Conservation (phyloP, 192 early-diverging fungal species). For the Spinellus fusiger region DNA sequence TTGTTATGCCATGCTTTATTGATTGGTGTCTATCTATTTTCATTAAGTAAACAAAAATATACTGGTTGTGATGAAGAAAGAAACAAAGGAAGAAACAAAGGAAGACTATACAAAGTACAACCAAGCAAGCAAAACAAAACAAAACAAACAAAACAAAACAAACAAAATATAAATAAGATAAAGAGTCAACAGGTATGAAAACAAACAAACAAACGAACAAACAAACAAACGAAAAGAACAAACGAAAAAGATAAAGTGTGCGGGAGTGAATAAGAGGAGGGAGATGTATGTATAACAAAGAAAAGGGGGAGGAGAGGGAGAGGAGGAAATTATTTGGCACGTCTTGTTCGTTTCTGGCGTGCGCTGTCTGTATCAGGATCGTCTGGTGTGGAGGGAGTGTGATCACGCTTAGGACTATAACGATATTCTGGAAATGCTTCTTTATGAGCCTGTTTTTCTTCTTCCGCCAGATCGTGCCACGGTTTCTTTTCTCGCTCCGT, state of each 20-base stretch:
- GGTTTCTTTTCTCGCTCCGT: conserved; percentile 25
- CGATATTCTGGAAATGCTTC: conserved; percentile 28
- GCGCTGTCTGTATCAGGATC: not conserved
- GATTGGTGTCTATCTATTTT: no score
- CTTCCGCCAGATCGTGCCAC: conserved; percentile 24
- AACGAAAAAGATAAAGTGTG: not conserved
- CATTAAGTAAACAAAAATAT: no score
- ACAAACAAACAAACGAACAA: not conserved
- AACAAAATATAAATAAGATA: not conserved
- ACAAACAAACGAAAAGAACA: not conserved
- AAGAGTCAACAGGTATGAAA: not conserved
- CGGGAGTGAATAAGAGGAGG: not conserved
- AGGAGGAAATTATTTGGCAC: not conserved
- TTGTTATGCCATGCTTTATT: no score
- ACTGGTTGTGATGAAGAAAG: no score
- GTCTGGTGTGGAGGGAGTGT: not conserved
- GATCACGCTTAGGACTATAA: conserved; percentile 14
- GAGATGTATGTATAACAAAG: not conserved
- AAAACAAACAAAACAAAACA: not conserved
- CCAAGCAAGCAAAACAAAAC: not conserved
- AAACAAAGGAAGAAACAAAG: no score
- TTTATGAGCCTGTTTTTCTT: conserved; percentile 23
- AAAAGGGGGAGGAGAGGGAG: not conserved
- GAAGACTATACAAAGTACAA: no score
- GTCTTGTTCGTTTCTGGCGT: not conserved